These are phyloP conservation scores for Zhuliangozyma parablackwelliae DNA, from an alignment of 1,139 yeast genomes.

Conservation along the genomic window DNA sequence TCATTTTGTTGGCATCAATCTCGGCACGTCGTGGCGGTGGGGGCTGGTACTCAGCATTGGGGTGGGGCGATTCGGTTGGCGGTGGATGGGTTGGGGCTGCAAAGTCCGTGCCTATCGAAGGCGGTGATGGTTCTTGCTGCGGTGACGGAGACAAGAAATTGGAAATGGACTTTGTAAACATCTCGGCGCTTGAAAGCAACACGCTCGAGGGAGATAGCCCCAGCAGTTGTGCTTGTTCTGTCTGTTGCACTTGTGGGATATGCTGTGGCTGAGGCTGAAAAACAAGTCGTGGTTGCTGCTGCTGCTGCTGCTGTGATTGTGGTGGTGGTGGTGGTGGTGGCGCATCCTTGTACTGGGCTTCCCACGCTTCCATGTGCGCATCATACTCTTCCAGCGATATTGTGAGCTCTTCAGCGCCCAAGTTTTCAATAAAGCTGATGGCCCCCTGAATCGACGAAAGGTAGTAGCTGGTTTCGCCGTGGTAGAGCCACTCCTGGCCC, in stretches of 20 bases:
- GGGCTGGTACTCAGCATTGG: slow-evolving; percentile 7
- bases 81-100: too few relatives aligned
- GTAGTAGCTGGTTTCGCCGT: slow-evolving; percentile 87
- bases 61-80: background rate
- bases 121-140: slow-evolving; percentile 7
- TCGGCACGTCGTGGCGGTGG: slow-evolving; percentile 9
- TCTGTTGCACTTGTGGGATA: slow-evolving; percentile 3
- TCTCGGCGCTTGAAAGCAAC: slow-evolving; percentile 48
- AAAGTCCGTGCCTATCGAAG: too few relatives aligned
- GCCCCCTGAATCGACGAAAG: slow-evolving; percentile 86
- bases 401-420: slow-evolving; percentile 56
- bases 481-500: slow-evolving; percentile 59
- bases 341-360: slow-evolving; percentile 24
- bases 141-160: slow-evolving; percentile 45
- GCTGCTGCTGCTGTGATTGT: slow-evolving; percentile 12
- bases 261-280: slow-evolving; percentile 20
- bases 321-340: slow-evolving; percentile 13
- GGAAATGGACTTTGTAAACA: slow-evolving; percentile 47
- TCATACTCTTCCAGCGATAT: slow-evolving; percentile 55
- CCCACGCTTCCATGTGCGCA: slow-evolving; percentile 48
- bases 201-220: slow-evolving; percentile 48
- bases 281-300: slow-evolving; percentile 12
- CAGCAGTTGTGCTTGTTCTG: slow-evolving; percentile 7
- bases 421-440: slow-evolving; percentile 62
- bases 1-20: slow-evolving; percentile 13